A percentile compares a stretch with the other conserved stretches of the same genome.
Evolutionary conservation across 208 protist species (phyloP).

Genomic region (Leishmania major): DNA sequence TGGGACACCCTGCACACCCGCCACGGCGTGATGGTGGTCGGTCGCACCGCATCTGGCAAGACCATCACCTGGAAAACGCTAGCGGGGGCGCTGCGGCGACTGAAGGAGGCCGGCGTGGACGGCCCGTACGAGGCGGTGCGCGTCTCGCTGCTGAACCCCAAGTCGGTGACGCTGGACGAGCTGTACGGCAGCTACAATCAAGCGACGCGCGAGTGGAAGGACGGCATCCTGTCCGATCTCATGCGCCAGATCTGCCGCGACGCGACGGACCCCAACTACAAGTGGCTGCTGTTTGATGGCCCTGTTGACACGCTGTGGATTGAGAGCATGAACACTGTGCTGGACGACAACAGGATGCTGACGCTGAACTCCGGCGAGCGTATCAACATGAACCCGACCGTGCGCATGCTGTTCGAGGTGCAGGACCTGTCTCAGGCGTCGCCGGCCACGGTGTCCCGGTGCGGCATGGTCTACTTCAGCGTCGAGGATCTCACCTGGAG

Average conservation of each 20-base stretch:
- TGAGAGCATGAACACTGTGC: slow-evolving; percentile 99
- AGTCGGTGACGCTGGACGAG: slow-evolving; percentile 97
- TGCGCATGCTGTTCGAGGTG: slow-evolving; percentile 99
- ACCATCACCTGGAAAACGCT: slow-evolving; percentile 95
- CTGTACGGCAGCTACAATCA: slow-evolving; percentile 98
- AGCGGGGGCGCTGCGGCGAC: slow-evolving; percentile 67
- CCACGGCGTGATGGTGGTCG: slow-evolving; percentile 99
- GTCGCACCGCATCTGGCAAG: slow-evolving; percentile 95
- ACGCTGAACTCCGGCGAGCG: slow-evolving; percentile 98
- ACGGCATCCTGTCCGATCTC: slow-evolving; percentile 96
- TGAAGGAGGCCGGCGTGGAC: slow-evolving; percentile 85
- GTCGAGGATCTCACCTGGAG: slow-evolving; percentile 94
- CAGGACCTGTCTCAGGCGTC: slow-evolving; percentile 97
- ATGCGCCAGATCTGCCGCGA: slow-evolving; percentile 95
- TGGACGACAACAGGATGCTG: slow-evolving; percentile 99
- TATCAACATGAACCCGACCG: slow-evolving; percentile 96
- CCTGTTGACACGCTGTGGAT: slow-evolving; percentile 99
- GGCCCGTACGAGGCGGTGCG: slow-evolving; percentile 88
- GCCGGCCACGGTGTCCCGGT: slow-evolving; percentile 98
- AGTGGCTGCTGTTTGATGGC: slow-evolving; percentile 98
- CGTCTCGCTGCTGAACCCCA: slow-evolving; percentile 96
- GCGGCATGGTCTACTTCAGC: slow-evolving; percentile 99
- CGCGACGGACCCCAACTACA: slow-evolving; percentile 91
- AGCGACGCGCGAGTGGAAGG: slow-evolving; percentile 97
- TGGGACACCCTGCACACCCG: slow-evolving; percentile 96